Conservation (phyloP, 129 eudicot species). For the Arctium minus region DNA sequence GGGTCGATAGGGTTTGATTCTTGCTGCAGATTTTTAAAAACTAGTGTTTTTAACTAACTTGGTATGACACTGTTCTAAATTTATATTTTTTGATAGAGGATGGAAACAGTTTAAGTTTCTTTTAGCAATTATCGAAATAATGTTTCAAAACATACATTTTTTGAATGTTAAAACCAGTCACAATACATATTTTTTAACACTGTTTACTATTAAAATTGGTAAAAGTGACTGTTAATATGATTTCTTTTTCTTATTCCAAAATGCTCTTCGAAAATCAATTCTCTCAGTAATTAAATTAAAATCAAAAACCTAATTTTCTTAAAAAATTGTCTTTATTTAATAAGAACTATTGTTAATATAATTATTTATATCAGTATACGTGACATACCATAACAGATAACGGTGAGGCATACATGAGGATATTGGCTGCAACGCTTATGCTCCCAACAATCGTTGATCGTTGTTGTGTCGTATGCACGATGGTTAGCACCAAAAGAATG, state of each 20-base stretch:
- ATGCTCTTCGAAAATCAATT: not conserved
- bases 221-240: not conserved
- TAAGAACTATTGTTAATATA: not conserved
- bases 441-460: conserved; percentile 64
- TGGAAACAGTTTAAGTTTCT: not conserved
- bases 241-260: no score
- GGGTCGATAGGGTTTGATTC: not conserved
- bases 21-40: not conserved
- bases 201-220: not conserved
- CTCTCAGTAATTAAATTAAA: not conserved
- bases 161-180: no score
- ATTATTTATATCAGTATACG: not conserved
- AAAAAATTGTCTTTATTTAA: no score
- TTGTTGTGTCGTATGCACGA: conserved; percentile 37
- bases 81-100: not conserved
- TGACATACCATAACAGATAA: conserved; percentile 67
- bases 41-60: no score
- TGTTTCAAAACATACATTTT: not conserved
- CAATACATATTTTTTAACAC: no score
- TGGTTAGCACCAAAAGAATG: conserved; percentile 41
- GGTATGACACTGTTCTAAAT: no score
- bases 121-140: not conserved
- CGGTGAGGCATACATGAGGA: conserved; percentile 87
- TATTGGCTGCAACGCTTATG: conserved; percentile 45
- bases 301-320: not conserved